Base-by-base conservation (phyloP, 2,329 filamentous ascomycete genomes). In the Fusarium circinatum region DNA sequence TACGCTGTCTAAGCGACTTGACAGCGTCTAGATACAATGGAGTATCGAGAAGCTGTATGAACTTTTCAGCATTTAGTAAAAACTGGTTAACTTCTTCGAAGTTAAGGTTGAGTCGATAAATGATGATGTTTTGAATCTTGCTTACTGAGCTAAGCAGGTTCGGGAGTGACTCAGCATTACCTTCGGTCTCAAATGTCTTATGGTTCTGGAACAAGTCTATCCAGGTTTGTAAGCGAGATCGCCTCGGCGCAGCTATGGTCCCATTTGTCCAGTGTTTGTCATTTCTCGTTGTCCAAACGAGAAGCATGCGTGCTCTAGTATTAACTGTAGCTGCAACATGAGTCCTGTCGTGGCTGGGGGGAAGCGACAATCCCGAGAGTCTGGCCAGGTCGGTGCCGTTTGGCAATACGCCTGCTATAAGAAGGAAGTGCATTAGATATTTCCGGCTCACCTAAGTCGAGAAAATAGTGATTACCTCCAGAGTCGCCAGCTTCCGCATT, bases 81-180 rank as follows among this genome's bases (percentile, higher is more conserved):
- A 41, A 14, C 20, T 41, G 12, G 38, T 41, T 41, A 2, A 41
- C 38, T 14, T 41, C 0, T 1, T 1, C 0, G 12, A 41, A 41
- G 38, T 41, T 41, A 5, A 41, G 38, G 38, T 41, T 6, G n/a
- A n/a, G n/a, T n/a, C n/a, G n/a, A n/a, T n/a, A n/a, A 41, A 41
- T 0, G 12, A 22, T 8, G 12, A 41, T 0, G 22, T 41, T 41
- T 5, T 41, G 12, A 41, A 41, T 41, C 38, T 3, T 41, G 38
- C 38, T 12, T 41, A 41, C 20, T 22, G 12, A 41, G 20, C 38
- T 14, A 8, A 41, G 20, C 8, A 41, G 38, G 12, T 14, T 41
- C 12, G 12, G 8, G 20, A 41, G 38, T 41, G 12, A 41, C 38
- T 14, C 1, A 22, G 20, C 20, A 9, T 41, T 41, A 41, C 8